These are phyloP conservation scores for Nicotiana rustica DNA, from an alignment of 305 asterid species.

Conservation along the genomic window DNA sequence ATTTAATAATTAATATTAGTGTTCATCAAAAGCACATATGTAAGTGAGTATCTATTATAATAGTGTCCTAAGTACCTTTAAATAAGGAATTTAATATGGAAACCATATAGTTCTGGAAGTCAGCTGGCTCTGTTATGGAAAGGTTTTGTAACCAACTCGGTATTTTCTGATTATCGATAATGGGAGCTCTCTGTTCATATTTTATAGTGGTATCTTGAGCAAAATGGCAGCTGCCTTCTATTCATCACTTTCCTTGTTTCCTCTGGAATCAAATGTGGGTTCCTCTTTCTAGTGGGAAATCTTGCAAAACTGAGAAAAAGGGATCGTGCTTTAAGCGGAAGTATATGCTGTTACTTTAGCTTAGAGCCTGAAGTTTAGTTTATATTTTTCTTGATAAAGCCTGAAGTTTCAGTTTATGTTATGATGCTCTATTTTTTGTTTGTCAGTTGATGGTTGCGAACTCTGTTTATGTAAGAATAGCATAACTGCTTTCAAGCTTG, in stretches of 20 bases:
- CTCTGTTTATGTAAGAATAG: not conserved
- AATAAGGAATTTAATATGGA: not conserved
- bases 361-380: not conserved
- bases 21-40: not conserved
- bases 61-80: not conserved
- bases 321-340: not conserved
- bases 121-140: slow-evolving; percentile 10
- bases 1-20: not conserved
- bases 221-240: not conserved
- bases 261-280: not conserved
- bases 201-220: not conserved
- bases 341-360: not conserved
- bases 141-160: slow-evolving; percentile 13
- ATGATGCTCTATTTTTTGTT: not conserved
- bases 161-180: not conserved
- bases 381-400: not conserved
- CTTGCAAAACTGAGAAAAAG: not conserved
- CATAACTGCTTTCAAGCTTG: not conserved
- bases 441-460: not conserved
- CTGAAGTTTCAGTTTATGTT: not conserved
- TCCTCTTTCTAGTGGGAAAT: not conserved
- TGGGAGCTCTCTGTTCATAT: slow-evolving; percentile 1
- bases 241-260: not conserved
- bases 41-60: not conserved
- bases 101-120: slow-evolving; percentile 25